Conservation (phyloP, 805 yeast species). For the Pichia membranifaciens region DNA sequence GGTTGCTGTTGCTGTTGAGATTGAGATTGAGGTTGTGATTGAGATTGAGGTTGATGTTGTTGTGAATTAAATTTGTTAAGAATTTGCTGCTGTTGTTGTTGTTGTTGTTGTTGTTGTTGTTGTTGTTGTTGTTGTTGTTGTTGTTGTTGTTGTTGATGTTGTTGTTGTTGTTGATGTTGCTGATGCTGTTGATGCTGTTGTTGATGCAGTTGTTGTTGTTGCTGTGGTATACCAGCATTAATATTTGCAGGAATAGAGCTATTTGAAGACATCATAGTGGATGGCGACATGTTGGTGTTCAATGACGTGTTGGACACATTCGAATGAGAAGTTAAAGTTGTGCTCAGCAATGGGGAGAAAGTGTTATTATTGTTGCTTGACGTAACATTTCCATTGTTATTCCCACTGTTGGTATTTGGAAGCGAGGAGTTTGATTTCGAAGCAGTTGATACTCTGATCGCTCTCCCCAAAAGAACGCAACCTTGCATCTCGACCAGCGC, state of each 20-base stretch:
- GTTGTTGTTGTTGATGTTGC: not conserved
- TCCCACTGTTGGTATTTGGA: not conserved
- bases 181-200: no score
- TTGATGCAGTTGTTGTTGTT: no score
- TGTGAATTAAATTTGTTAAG: not conserved
- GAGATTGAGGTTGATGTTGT: no score
- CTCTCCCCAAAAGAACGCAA: conserved; percentile 58
- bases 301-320: not conserved
- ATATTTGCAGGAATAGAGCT: not conserved
- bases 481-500: conserved; percentile 84
- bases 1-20: not conserved
- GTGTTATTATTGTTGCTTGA: not conserved
- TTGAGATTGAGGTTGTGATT: not conserved
- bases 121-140: not conserved
- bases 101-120: not conserved
- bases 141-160: not conserved
- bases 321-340: not conserved
- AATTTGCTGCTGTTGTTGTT: not conserved
- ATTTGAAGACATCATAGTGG: not conserved
- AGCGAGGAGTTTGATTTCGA: conserved; percentile 29
- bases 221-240: not conserved
- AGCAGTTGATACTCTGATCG: conserved; percentile 72
- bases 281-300: not conserved
- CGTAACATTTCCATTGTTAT: not conserved
- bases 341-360: not conserved